Evolutionary conservation across 2,329 filamentous ascomycete species (phyloP).

Genomic region (Rutstroemia sp.): DNA sequence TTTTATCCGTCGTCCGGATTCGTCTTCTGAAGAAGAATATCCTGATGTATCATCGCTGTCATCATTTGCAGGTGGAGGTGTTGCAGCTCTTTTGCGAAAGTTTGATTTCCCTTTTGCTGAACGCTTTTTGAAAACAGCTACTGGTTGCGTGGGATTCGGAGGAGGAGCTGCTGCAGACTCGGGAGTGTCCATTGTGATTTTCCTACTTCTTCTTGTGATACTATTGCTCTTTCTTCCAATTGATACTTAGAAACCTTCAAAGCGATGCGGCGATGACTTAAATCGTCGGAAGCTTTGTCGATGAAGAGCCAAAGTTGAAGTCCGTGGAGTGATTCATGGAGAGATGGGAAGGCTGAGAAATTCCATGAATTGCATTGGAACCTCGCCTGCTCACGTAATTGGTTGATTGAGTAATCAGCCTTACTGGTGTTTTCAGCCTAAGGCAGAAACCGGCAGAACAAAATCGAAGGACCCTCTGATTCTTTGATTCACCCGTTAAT

Average conservation of each 20-base stretch:
- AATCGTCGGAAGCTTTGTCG: neutral
- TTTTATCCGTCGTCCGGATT: constrained; percentile 71
- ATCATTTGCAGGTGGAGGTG: constrained; percentile 63
- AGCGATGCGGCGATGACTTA: neutral
- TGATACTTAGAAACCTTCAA: too few relatives aligned
- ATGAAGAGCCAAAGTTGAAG: neutral
- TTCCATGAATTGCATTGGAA: neutral
- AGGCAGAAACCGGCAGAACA: neutral
- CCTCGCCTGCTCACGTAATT: neutral
- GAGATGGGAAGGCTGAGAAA: neutral
- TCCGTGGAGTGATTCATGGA: neutral
- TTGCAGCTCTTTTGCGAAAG: constrained; percentile 72
- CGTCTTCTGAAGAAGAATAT: constrained; percentile 69
- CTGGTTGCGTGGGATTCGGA: constrained; percentile 19
- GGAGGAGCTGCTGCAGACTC: neutral
- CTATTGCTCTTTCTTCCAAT: too few relatives aligned
- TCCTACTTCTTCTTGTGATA: neutral
- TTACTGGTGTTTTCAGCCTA: neutral
- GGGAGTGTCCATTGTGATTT: constrained; percentile 5
- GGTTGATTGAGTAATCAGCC: constrained; percentile 2
- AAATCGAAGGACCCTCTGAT: too few relatives aligned
- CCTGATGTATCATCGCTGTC: constrained; percentile 42
- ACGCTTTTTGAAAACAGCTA: constrained; percentile 80
- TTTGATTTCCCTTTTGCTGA: constrained; percentile 68
- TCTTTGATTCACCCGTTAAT: too few relatives aligned